Evolutionary conservation across 2,329 filamentous ascomycete species (phyloP).

Genomic region (Ophiostoma piceae): DNA sequence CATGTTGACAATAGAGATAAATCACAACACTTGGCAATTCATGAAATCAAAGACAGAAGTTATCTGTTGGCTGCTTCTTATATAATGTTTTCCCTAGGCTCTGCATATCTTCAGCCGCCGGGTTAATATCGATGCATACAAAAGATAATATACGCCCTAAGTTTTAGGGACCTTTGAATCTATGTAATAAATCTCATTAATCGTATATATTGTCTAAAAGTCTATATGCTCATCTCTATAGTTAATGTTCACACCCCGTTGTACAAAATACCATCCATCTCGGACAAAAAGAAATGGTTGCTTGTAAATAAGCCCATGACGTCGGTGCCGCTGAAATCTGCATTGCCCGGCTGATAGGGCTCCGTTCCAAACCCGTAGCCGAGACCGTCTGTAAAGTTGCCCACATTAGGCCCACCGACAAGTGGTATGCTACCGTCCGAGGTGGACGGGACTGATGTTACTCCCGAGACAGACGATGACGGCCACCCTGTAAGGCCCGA

Average conservation of each 20-base stretch:
- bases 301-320: conserved; percentile 26
- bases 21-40: too few species aligned
- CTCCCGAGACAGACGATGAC: not conserved
- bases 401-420: not conserved
- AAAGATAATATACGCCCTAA: not conserved
- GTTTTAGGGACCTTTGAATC: not conserved
- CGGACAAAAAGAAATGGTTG: conserved; percentile 23
- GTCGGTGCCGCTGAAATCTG: conserved; percentile 25
- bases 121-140: not conserved
- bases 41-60: too few species aligned
- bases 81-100: not conserved
- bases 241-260: conserved; percentile 3
- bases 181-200: not conserved
- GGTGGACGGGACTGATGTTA: not conserved
- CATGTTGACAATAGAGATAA: too few species aligned
- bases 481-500: not conserved
- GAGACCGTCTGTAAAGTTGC: not conserved
- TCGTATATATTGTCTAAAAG: not conserved
- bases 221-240: not conserved
- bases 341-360: not conserved
- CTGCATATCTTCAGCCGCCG: not conserved
- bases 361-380: not conserved
- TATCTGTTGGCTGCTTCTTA: not conserved
- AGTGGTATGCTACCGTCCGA: not conserved
- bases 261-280: conserved; percentile 23